A percentile compares a stretch with the other conserved stretches of the same genome.
Conservation (phyloP, 2,329 filamentous ascomycete species). For the Coleophoma cylindrospora region DNA sequence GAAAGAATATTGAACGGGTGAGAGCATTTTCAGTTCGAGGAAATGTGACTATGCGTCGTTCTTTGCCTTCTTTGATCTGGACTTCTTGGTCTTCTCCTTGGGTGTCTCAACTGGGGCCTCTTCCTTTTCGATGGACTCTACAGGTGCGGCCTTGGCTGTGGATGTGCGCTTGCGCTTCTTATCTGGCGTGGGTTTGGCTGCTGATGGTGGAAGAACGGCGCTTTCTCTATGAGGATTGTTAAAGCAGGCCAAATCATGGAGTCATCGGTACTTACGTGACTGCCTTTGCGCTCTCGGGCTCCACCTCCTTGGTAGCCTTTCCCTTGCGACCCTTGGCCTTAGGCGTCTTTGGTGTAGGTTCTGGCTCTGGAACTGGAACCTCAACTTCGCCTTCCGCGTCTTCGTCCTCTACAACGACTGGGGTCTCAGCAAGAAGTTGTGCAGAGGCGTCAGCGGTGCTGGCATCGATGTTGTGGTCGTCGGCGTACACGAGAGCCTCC, state of each 20-base stretch:
- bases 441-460: constrained; percentile 29
- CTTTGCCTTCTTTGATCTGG: background rate
- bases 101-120: constrained; percentile 31
- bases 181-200: constrained; percentile 41
- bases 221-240: constrained; percentile 8
- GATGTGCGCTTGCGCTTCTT: constrained; percentile 59
- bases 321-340: constrained; percentile 40
- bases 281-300: constrained; percentile 29
- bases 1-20: no score
- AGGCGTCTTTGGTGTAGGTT: constrained; percentile 48
- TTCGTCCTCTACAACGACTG: constrained; percentile 17
- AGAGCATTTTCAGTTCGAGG: no score
- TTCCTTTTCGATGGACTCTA: constrained; percentile 34
- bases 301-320: constrained; percentile 14
- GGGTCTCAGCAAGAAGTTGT: constrained; percentile 47
- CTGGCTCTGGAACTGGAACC: constrained; percentile 28
- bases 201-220: constrained; percentile 5
- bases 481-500: constrained; percentile 56
- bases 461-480: constrained; percentile 49
- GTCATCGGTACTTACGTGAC: constrained; percentile 20
- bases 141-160: constrained; percentile 34
- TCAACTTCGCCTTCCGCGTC: constrained; percentile 36
- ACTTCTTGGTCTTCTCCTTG: background rate
- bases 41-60: background rate
- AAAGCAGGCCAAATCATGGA: background rate